phyloP scores from a whole-genome alignment of 2,329 filamentous ascomycete species.

The Coniosporium tulheliwenetii region DNA sequence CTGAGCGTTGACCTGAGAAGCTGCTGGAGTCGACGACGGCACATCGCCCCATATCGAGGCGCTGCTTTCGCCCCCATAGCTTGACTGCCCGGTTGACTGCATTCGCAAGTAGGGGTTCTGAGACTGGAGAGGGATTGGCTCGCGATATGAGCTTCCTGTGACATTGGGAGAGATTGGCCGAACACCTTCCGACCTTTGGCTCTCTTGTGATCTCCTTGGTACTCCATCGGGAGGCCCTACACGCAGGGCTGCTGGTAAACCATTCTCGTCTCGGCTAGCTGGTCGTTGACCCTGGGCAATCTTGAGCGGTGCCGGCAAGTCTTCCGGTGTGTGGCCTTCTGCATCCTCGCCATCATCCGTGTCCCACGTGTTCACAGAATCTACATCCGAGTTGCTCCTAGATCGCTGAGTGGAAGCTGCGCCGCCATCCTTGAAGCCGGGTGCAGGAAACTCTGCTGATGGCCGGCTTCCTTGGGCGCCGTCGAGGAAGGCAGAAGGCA shows the following conservation, averaged over 20 bases:
- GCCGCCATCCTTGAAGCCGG: constrained; percentile 19
- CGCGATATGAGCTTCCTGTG: constrained; percentile 1
- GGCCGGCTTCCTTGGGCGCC: constrained; percentile 14
- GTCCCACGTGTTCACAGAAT: not conserved
- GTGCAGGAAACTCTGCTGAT: constrained; percentile 22
- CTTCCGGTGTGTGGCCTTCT: constrained; percentile 7
- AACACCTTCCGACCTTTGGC: constrained; percentile 1
- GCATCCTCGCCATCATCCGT: constrained; percentile 11
- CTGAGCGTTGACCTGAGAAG: constrained; percentile 5
- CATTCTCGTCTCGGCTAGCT: constrained; percentile 2
- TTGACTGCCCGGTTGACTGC: constrained; percentile 19
- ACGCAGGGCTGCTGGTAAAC: constrained; percentile 7
- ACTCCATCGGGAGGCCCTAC: constrained; percentile 4
- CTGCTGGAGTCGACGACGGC: constrained; percentile 8
- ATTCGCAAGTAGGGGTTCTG: constrained; percentile 28
- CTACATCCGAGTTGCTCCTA: constrained; percentile 6
- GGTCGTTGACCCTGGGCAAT: constrained; percentile 6
- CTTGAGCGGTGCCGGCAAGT: constrained; percentile 19
- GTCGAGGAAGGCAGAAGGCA: constrained; percentile 8
- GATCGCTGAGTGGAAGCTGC: constrained; percentile 8
- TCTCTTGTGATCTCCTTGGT: constrained; percentile 2
- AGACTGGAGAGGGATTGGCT: constrained; percentile 16
- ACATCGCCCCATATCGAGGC: constrained; percentile 22
- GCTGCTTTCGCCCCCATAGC: constrained; percentile 19
- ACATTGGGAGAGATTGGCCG: constrained; percentile 1